Conservation (phyloP, 768 basidiomycete genomes). For the Tulasnella sp. region DNA sequence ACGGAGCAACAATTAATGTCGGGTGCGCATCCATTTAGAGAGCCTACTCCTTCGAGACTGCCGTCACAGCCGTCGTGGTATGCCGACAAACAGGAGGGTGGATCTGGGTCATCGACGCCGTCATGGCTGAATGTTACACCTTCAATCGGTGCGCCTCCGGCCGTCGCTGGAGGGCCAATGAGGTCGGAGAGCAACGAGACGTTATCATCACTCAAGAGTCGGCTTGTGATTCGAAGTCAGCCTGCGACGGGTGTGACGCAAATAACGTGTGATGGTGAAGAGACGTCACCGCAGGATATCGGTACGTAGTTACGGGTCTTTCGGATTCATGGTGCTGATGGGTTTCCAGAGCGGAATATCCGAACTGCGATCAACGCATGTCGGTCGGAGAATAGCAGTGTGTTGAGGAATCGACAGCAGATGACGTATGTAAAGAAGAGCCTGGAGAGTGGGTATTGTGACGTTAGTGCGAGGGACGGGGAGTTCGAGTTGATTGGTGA, state of each 20-base stretch:
- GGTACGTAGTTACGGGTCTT: conserved; percentile 25
- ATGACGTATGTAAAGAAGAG: conserved; percentile 65
- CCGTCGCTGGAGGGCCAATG: not conserved
- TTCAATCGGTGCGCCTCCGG: not conserved
- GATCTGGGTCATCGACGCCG: not conserved
- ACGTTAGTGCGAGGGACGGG: conserved; percentile 50
- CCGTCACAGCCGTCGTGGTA: not conserved
- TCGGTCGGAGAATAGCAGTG: conserved; percentile 47
- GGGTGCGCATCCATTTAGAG: conserved; percentile 9
- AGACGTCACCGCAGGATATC: conserved; percentile 36
- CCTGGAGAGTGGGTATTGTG: conserved; percentile 72
- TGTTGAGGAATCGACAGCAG: conserved; percentile 50
- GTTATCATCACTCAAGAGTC: conserved; percentile 4
- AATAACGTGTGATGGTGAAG: conserved; percentile 19
- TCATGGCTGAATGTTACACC: not conserved
- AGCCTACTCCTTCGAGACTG: not conserved
- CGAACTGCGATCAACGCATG: conserved; percentile 51
- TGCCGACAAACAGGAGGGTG: not conserved
- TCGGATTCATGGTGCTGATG: not conserved
- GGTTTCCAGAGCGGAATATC: conserved; percentile 21
- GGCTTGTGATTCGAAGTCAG: not conserved
- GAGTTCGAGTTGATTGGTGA: conserved; percentile 52
- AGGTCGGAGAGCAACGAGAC: not conserved
- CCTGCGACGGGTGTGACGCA: not conserved
- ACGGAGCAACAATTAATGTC: conserved; percentile 16